Evolutionary conservation across 83 land plant genomes (phyloP).

Genomic region (Picea abies): DNA sequence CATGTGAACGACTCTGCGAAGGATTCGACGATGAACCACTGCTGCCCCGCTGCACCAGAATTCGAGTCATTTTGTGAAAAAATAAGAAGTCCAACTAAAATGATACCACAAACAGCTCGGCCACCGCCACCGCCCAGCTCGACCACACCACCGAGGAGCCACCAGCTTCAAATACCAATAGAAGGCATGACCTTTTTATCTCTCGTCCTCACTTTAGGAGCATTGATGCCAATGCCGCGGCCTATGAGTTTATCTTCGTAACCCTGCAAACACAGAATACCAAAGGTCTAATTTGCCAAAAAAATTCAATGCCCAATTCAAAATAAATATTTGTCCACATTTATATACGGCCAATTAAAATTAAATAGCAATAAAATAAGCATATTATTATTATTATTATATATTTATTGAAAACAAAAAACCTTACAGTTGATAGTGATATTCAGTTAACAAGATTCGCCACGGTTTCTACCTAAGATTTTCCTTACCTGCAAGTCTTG

Average conservation of each 20-base stretch:
- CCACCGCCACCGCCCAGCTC: neutral
- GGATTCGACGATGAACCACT: slow-evolving; percentile 41
- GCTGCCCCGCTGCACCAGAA: slow-evolving; percentile 68
- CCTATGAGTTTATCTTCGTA: slow-evolving; percentile 37
- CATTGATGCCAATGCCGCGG: slow-evolving; percentile 54
- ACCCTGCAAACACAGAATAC: slow-evolving; percentile 8
- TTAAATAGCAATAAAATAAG: too few species aligned
- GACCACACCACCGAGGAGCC: neutral
- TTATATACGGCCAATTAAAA: too few species aligned
- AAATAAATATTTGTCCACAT: too few species aligned
- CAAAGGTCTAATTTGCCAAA: too few species aligned
- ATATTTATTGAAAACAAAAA: too few species aligned
- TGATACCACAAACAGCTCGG: neutral
- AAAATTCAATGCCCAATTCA: too few species aligned
- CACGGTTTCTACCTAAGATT: neutral
- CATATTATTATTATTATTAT: too few species aligned
- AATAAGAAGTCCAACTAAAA: neutral
- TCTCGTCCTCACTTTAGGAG: slow-evolving; percentile 66
- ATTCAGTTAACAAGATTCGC: neutral
- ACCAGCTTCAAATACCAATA: neutral
- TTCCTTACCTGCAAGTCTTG: neutral
- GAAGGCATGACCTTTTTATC: slow-evolving; percentile 33
- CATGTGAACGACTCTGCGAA: slow-evolving; percentile 14
- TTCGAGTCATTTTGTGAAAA: slow-evolving; percentile 60
- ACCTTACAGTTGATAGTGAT: too few species aligned